Conservation (phyloP, 768 basidiomycete genomes). For the Exidia glandulosa region DNA sequence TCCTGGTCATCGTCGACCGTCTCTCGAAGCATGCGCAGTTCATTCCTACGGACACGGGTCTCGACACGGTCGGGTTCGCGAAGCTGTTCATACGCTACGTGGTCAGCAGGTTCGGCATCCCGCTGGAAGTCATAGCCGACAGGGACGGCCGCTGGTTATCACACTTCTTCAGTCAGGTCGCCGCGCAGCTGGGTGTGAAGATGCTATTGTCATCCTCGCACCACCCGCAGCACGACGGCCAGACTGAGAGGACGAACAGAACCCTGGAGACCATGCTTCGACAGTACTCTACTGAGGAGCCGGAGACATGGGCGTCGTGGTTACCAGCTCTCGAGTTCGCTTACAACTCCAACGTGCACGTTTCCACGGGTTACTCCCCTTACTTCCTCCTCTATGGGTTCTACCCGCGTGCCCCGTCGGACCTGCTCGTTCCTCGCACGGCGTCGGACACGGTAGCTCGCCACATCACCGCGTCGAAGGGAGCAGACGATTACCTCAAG, state of each 20-base stretch:
- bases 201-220: constrained; percentile 15
- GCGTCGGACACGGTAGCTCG: too few species aligned
- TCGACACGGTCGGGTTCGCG: neutral
- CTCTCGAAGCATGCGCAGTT: constrained; percentile 33
- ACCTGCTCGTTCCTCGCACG: too few species aligned
- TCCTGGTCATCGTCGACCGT: constrained; percentile 29
- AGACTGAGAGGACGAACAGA: constrained; percentile 25
- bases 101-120: constrained; percentile 2
- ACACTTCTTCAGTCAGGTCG: constrained; percentile 4
- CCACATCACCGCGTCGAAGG: too few species aligned
- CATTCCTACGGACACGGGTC: constrained; percentile 19
- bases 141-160: constrained; percentile 4
- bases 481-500: too few species aligned
- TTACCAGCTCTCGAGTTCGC: constrained; percentile 23
- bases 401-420: constrained; percentile 8
- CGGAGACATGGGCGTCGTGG: constrained; percentile 23
- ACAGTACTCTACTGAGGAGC: constrained; percentile 5
- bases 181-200: neutral
- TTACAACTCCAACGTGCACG: constrained; percentile 18
- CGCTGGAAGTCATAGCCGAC: constrained; percentile 1
- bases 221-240: constrained; percentile 34
- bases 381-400: constrained; percentile 23
- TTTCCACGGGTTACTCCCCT: constrained; percentile 19
- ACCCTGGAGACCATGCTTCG: constrained; percentile 7
- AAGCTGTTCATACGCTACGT: neutral